Evolutionary conservation across 176 grass and related monocot genomes (phyloP).

Genomic region (Zizania latifolia): DNA sequence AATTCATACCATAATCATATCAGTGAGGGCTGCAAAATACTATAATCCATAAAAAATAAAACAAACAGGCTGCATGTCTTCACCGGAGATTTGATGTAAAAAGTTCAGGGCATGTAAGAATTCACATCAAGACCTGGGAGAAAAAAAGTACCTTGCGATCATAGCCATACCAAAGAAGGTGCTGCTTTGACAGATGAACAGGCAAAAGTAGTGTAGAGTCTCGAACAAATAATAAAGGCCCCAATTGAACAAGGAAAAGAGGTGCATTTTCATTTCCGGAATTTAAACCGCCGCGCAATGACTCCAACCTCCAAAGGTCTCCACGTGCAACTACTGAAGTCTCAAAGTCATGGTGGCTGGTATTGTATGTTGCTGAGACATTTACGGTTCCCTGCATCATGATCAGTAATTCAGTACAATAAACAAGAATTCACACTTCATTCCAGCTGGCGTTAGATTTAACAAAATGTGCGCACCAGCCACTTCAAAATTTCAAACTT

Average conservation of each 20-base stretch:
- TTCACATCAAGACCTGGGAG: neutral
- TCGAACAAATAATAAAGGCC: constrained; percentile 77
- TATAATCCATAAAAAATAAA: neutral
- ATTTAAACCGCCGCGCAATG: constrained; percentile 51
- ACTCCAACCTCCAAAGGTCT: constrained; percentile 84
- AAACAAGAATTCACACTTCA: neutral
- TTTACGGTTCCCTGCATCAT: constrained; percentile 65
- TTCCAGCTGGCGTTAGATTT: neutral
- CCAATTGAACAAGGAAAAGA: constrained; percentile 85
- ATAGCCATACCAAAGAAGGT: constrained; percentile 98
- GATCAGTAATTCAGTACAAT: neutral
- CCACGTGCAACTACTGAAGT: constrained; percentile 78
- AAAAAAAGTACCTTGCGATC: constrained; percentile 66
- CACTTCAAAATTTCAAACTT: neutral
- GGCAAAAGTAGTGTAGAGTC: constrained; percentile 94
- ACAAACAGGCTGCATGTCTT: neutral
- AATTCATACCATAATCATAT: neutral
- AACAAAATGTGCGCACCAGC: neutral
- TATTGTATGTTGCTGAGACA: constrained; percentile 65
- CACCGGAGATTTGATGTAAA: neutral
- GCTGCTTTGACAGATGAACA: constrained; percentile 90
- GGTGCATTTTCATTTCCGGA: constrained; percentile 62
- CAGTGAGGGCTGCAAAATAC: neutral
- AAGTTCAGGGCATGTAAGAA: neutral
- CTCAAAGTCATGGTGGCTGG: constrained; percentile 58